phyloP scores from a whole-genome alignment of 2,329 filamentous ascomycete genomes.

The Didymella pinodella region DNA sequence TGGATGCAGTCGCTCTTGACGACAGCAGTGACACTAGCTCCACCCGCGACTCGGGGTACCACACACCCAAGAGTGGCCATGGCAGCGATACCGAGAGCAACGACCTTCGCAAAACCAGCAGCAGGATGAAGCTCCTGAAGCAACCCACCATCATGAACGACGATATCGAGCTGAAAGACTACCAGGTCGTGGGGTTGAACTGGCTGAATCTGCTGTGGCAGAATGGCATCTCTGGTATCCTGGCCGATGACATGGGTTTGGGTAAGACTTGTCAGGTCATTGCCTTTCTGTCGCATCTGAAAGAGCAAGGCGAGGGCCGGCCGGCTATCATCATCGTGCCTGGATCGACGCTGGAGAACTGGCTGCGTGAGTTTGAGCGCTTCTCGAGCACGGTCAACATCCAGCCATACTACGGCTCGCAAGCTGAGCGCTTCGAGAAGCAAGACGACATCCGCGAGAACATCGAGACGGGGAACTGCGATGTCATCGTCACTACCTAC shows the following conservation, averaged over 20 bases:
- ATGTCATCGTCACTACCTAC: constrained; percentile 77
- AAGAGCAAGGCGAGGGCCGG: constrained; percentile 72
- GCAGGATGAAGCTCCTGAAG: constrained; percentile 58
- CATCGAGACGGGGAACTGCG: constrained; percentile 63
- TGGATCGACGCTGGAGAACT: constrained; percentile 93
- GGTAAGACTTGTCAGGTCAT: constrained; percentile 99
- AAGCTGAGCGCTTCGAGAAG: constrained; percentile 72
- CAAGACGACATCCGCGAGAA: constrained; percentile 72
- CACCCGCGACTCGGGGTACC: constrained; percentile 71
- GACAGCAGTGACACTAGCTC: constrained; percentile 51
- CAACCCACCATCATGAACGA: constrained; percentile 82
- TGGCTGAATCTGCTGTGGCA: constrained; percentile 89
- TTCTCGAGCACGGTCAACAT: constrained; percentile 83
- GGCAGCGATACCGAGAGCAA: constrained; percentile 58
- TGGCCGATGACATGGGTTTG: constrained; percentile 94
- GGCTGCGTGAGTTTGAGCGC: constrained; percentile 86
- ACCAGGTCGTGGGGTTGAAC: constrained; percentile 92
- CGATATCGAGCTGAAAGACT: constrained; percentile 83
- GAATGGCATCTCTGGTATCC: constrained; percentile 82
- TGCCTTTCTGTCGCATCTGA: constrained; percentile 83
- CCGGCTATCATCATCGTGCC: constrained; percentile 89
- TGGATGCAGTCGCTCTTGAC: constrained; percentile 66
- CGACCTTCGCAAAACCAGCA: constrained; percentile 46
- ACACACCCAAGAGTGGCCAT: constrained; percentile 61
- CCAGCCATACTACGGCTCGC: constrained; percentile 74